These are phyloP conservation scores for Citrus cavaleriei DNA, from an alignment of 345 rosid species.

Conservation along the genomic window DNA sequence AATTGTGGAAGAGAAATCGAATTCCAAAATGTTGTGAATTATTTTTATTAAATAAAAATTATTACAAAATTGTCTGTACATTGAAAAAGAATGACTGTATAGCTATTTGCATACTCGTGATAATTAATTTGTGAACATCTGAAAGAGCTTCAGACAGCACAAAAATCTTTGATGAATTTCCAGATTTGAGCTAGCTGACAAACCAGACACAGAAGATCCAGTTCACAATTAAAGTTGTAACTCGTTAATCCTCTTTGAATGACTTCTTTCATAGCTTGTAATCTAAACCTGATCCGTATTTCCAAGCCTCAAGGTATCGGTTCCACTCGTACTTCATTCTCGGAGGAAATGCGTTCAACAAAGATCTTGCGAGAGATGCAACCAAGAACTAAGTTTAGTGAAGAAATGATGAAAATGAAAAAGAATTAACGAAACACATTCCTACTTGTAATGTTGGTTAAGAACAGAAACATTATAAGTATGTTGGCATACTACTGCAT, in stretches of 20 bases:
- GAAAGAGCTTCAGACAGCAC: not conserved
- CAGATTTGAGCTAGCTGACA: not conserved
- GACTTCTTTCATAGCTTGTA: slow-evolving; percentile 51
- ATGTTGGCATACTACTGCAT: not conserved
- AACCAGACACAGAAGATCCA: not conserved
- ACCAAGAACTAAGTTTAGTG: not conserved
- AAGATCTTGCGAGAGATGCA: slow-evolving; percentile 39
- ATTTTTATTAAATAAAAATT: not conserved
- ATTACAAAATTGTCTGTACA: not conserved
- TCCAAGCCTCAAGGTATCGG: slow-evolving; percentile 80
- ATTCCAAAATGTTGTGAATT: not conserved
- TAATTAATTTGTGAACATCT: not conserved
- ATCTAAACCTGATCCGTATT: slow-evolving; percentile 80
- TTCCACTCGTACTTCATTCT: slow-evolving; percentile 67
- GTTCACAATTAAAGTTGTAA: not conserved
- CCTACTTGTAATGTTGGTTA: not conserved
- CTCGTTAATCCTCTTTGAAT: not conserved
- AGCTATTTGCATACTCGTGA: not conserved
- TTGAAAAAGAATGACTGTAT: not conserved
- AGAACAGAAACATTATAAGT: not conserved
- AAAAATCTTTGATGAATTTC: not conserved
- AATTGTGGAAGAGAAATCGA: not conserved
- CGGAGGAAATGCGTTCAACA: slow-evolving; percentile 45
- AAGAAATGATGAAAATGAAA: not conserved
- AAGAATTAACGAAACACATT: not conserved